phyloP scores from a whole-genome alignment of 2,329 filamentous ascomycete species.

The Berkeleyomyces rouxiae region DNA sequence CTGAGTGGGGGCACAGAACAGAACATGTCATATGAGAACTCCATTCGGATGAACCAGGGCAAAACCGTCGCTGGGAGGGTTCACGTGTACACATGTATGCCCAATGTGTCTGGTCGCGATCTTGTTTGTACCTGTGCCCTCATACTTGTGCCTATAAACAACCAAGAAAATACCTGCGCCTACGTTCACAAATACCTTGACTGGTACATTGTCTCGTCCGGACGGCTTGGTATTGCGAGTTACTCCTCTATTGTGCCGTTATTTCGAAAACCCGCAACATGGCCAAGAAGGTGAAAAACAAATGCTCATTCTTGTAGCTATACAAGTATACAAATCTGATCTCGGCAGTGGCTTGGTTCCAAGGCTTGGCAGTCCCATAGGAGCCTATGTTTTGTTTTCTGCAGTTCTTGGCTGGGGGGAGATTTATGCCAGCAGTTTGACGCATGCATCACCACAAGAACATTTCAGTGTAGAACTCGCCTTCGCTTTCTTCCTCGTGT shows the following conservation, averaged over 20 bases:
- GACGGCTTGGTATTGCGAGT: neutral
- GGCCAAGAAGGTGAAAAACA: neutral
- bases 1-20: neutral
- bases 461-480: too few species aligned
- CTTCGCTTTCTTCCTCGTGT: too few species aligned
- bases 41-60: neutral
- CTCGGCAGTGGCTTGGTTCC: neutral
- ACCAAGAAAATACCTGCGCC: neutral
- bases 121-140: too few species aligned
- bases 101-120: too few species aligned
- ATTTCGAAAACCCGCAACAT: neutral
- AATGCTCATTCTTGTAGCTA: neutral
- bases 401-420: neutral
- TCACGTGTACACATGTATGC: too few species aligned
- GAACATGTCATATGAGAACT: slow-evolving; percentile 1
- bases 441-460: neutral
- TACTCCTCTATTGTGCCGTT: neutral
- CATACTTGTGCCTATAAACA: too few species aligned
- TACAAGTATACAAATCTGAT: neutral
- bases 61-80: too few species aligned
- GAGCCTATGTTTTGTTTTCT: neutral
- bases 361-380: neutral
- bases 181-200: neutral
- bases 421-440: neutral
- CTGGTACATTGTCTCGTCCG: neutral